Evolutionary conservation across 345 rosid species (phyloP).

Genomic region (Eucalyptus erythrocorys): DNA sequence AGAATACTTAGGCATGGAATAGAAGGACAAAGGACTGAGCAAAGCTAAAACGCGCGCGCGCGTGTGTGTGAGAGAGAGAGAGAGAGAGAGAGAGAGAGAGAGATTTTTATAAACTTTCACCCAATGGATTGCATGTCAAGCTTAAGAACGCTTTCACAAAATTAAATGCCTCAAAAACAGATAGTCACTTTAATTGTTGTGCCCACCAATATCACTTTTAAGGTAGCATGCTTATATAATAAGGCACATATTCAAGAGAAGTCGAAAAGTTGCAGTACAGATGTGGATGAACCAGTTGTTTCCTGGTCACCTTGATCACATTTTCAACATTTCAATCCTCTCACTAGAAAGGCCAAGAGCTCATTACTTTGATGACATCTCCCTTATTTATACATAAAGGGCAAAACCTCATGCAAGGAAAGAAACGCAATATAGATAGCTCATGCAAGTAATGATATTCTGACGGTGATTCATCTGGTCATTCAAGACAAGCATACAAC

Average conservation of each 20-base stretch:
- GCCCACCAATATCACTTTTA: neutral
- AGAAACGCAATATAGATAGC: neutral
- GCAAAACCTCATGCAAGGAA: neutral
- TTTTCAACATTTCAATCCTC: neutral
- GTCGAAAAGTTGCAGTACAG: neutral
- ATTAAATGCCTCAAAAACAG: neutral
- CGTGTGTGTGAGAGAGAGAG: too few relatives aligned
- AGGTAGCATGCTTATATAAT: neutral
- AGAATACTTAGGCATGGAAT: too few relatives aligned
- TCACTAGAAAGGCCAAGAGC: neutral
- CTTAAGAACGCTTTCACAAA: neutral
- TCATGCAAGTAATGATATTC: neutral
- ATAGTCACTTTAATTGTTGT: neutral
- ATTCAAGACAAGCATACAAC: neutral
- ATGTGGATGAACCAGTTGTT: neutral
- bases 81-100: neutral
- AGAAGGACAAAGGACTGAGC: too few relatives aligned
- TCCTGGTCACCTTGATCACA: neutral
- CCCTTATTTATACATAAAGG: neutral
- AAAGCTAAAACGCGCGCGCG: too few relatives aligned
- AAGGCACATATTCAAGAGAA: neutral
- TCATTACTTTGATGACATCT: neutral
- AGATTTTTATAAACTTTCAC: neutral
- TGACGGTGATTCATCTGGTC: neutral
- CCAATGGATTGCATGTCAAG: neutral